Evolutionary conservation across 768 basidiomycete species (phyloP), one percentile per base, ranked within the genome.

Genomic region (Ramaria sp.): DNA sequence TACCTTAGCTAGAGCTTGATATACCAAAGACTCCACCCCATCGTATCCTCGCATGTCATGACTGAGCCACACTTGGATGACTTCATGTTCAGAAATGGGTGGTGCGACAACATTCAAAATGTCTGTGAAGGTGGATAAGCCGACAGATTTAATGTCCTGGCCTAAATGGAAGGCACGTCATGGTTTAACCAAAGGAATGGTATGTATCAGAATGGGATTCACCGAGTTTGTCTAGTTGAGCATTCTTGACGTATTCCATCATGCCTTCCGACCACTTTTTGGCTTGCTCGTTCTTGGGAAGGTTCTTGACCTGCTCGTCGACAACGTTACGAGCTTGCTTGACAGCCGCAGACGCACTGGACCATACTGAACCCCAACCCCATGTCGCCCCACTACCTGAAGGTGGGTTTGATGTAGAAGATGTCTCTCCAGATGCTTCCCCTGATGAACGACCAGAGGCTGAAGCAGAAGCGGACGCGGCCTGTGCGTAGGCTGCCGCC

Each of bases 21-120:
- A 98, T 24, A 93, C 88, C n/a, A 99, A 77, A 10, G 84, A 78
- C 69, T 98, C 95, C 41, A 98, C 78, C 6, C 96, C 96, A 55
- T 94, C 92, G 65, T 95, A 97, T 16, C 96, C 96, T 59, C 78
- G 75, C 94, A 99, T 94, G 60, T 96, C 93, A 69, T 98, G 94
- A 63, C 85, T 87, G 37, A 99, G 71, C 86, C 89, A 91, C 7
- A 99, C 83, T 65, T 96, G 83, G 59, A 99, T 93, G 15, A 97
- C 91, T 69, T 99, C 96, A 65, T 98, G 95, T 66, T 95, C 94
- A 24, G 94, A 89, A 62, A 98, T 98, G 12, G 96, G 96, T 39
- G 96, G 96, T 0, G 96, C 96, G 57, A 99, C 95, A 27, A 86
- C 95, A 65, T 97, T 95, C 49, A 99, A 73, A 54, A 99, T 83